These are phyloP conservation scores for Populus pruinosa DNA, from an alignment of 345 rosid genomes.

Conservation along the genomic window DNA sequence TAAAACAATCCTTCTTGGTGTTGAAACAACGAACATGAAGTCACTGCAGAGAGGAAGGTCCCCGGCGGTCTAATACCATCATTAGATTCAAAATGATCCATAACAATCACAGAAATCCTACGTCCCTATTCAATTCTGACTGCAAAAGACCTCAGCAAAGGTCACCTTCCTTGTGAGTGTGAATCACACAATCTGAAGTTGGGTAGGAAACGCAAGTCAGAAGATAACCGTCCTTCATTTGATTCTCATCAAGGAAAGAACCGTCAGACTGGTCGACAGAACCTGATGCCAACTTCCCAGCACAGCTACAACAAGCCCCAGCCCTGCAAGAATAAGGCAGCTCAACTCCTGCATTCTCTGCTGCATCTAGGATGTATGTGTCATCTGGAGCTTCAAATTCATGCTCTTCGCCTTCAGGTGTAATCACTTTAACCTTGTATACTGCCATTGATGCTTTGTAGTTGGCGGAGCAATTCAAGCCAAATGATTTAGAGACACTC, in stretches of 20 bases:
- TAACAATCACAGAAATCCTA: neutral
- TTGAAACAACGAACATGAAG: neutral
- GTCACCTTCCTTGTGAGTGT: slow-evolving; percentile 77
- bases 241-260: slow-evolving; percentile 67
- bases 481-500: slow-evolving; percentile 49
- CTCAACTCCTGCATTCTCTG: slow-evolving; percentile 73
- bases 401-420: slow-evolving; percentile 54
- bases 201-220: slow-evolving; percentile 81
- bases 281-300: slow-evolving; percentile 60
- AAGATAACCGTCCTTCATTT: slow-evolving; percentile 52
- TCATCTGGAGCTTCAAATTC: slow-evolving; percentile 66
- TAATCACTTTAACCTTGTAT: slow-evolving; percentile 74
- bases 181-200: slow-evolving; percentile 67
- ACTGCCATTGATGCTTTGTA: slow-evolving; percentile 48
- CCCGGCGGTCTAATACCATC: neutral
- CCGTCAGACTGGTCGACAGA: slow-evolving; percentile 82
- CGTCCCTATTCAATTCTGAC: neutral
- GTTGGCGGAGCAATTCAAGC: slow-evolving; percentile 51
- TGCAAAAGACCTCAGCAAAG: slow-evolving; percentile 27
- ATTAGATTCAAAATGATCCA: neutral
- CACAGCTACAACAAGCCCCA: slow-evolving; percentile 87
- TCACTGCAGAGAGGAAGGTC: neutral
- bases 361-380: slow-evolving; percentile 69
- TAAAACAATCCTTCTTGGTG: neutral
- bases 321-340: slow-evolving; percentile 92